Evolutionary conservation across 148 eudicot species (phyloP).

Genomic region (Cornus florida): DNA sequence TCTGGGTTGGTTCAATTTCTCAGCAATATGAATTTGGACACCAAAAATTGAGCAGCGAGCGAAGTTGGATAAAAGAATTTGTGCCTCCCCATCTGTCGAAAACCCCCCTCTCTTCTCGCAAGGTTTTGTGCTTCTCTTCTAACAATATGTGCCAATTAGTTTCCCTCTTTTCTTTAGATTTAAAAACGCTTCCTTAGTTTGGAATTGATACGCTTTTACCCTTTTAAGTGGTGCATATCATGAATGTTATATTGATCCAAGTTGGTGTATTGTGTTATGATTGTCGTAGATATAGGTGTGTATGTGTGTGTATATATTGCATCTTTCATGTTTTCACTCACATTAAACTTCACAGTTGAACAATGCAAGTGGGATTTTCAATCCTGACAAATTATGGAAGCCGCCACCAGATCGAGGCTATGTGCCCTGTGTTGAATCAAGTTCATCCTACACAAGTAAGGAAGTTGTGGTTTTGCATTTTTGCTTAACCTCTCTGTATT

Average conservation of each 20-base stretch:
- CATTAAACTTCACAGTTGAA: conserved; percentile 81
- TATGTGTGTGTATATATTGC: conserved; percentile 23
- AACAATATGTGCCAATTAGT: not conserved
- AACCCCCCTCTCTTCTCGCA: conserved; percentile 45
- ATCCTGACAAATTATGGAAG: conserved; percentile 71
- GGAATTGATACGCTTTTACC: not conserved
- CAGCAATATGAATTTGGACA: conserved; percentile 67
- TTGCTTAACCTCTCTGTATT: conserved; percentile 9
- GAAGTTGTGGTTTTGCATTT: conserved; percentile 2
- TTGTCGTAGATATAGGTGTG: conserved; percentile 1
- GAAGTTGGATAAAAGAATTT: conserved; percentile 41
- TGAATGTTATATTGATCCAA: not conserved
- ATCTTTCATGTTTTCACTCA: conserved; percentile 60
- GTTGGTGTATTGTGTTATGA: not conserved
- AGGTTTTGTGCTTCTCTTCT: conserved; percentile 53
- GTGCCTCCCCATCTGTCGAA: conserved; percentile 56
- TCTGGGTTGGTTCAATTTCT: conserved; percentile 23
- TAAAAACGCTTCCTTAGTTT: no score
- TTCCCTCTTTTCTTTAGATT: not conserved
- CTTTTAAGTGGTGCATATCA: not conserved
- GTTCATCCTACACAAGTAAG: conserved; percentile 56
- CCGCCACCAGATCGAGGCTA: conserved; percentile 74
- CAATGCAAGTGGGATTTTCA: conserved; percentile 48
- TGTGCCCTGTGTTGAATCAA: conserved; percentile 71
- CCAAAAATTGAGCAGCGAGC: conserved; percentile 55